Base-by-base conservation (phyloP, 768 basidiomycete species). In the Tricholoma saponaceum region DNA sequence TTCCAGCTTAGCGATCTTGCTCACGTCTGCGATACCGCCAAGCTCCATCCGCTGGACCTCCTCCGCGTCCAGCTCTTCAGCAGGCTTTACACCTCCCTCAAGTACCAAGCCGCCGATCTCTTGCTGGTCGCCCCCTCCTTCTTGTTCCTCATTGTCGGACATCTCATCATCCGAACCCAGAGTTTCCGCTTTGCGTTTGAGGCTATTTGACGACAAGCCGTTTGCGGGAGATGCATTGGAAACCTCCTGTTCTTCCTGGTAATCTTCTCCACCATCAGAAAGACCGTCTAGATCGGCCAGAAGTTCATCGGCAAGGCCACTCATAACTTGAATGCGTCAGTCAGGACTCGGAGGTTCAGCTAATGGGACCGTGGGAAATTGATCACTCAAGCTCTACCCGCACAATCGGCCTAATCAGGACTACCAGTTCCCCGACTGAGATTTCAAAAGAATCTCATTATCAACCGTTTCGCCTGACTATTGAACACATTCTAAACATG, bases 21-120 rank as follows among this genome's bases (percentile, higher is more conserved):
- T 75, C 20, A 98, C 92, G 71, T 98, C 94, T 65, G 90, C 89
- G 52, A 98, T 82, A 25, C 72, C 78, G 10, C 85, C 85, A 33
- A 99, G 75, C 65, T 98, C 93, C 93, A 98, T 98, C 65, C 86
- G 84, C 66, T 94, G 89, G 28, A 98, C 97, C 58, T 95, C 93
- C 62, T 96, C 95, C 26, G 79, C 86, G 69, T 98, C 95, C 44
- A 98, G 77, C 74, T 99, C 95, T 37, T 98, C 95, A n/a, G 95
- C 93, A 13, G 96, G 96, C 62, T 83, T 85, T 12, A 95, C 78
- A 9, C 96, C 96, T 0, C 95, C 95, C 55, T 90, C 90, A 0
- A 90, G 78, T 4, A 92, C 86, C 13, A 95, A 78, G 5, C 79
- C 80, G 0, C 79, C 80, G 5, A 80, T 71, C 35, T 80, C 77